phyloP scores from a whole-genome alignment of 2,329 filamentous ascomycete genomes.

The Salinomyces thailandicus region DNA sequence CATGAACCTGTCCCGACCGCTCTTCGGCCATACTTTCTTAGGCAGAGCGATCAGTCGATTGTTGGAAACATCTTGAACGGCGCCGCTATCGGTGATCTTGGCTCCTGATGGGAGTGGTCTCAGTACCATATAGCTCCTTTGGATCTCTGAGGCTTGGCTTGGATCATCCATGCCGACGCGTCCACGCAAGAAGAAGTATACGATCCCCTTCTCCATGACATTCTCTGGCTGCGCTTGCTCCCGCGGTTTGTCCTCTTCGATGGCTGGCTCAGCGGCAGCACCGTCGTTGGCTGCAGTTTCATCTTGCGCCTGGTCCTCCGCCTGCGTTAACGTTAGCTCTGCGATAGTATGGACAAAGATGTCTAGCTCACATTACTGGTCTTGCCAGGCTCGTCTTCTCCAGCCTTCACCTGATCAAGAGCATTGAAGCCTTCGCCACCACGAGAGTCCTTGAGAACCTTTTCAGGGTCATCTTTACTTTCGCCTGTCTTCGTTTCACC shows the following conservation, averaged over 20 bases:
- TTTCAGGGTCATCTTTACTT: constrained; percentile 16
- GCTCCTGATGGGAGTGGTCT: constrained; percentile 60
- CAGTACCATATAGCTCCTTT: constrained; percentile 69
- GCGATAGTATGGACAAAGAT: background rate
- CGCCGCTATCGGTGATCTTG: constrained; percentile 51
- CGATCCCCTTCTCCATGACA: constrained; percentile 75
- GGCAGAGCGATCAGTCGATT: constrained; percentile 67
- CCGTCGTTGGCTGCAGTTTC: constrained; percentile 7
- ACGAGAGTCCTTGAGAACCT: constrained; percentile 14
- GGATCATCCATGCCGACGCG: constrained; percentile 65
- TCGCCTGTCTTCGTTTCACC: constrained; percentile 20
- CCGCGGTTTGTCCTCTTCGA: constrained; percentile 42
- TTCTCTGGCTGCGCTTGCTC: constrained; percentile 45
- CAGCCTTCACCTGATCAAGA: constrained; percentile 21
- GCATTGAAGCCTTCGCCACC: constrained; percentile 13
- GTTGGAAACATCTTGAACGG: constrained; percentile 47
- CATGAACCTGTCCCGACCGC: constrained; percentile 60
- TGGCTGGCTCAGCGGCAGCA: constrained; percentile 22
- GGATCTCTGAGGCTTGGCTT: constrained; percentile 58
- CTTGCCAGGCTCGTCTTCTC: constrained; percentile 20
- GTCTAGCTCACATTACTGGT: constrained; percentile 18
- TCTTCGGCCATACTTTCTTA: constrained; percentile 71
- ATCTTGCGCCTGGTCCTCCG: background rate
- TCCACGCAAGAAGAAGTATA: constrained; percentile 82
- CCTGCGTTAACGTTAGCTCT: background rate